phyloP scores from a whole-genome alignment of 305 asterid species.

The Ajuga reptans region DNA sequence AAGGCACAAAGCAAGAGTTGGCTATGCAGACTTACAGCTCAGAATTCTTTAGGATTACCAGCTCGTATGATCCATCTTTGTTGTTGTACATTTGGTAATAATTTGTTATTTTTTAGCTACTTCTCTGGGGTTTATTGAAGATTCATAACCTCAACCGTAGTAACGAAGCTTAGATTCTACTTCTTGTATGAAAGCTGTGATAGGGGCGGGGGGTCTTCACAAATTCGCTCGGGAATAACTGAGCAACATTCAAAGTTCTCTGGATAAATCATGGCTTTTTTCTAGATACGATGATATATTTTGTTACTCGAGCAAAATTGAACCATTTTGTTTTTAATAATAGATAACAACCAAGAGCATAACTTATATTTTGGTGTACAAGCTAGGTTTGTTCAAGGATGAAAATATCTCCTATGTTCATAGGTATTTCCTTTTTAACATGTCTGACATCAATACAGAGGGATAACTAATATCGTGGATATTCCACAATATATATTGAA shows the following conservation, averaged over 20 bases:
- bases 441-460: no score
- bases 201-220: not conserved
- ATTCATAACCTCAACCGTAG: not conserved
- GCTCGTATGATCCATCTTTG: not conserved
- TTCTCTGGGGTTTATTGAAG: not conserved
- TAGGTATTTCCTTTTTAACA: no score
- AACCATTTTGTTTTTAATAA: not conserved
- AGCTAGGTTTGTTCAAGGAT: no score
- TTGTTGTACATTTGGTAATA: slow-evolving; percentile 8
- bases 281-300: not conserved
- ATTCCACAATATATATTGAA: no score
- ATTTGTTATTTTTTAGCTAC: not conserved
- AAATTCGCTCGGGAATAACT: not conserved
- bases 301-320: not conserved
- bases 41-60: slow-evolving; percentile 37
- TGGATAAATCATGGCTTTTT: not conserved
- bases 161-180: not conserved
- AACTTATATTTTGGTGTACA: no score
- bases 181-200: not conserved
- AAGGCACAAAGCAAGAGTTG: slow-evolving; percentile 58
- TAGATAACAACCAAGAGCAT: no score
- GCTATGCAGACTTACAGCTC: slow-evolving; percentile 39
- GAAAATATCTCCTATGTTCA: no score
- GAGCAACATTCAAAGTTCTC: not conserved
- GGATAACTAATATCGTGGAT: no score